Conservation (phyloP, 495 filamentous ascomycete genomes). For the Xylaria venustula region DNA sequence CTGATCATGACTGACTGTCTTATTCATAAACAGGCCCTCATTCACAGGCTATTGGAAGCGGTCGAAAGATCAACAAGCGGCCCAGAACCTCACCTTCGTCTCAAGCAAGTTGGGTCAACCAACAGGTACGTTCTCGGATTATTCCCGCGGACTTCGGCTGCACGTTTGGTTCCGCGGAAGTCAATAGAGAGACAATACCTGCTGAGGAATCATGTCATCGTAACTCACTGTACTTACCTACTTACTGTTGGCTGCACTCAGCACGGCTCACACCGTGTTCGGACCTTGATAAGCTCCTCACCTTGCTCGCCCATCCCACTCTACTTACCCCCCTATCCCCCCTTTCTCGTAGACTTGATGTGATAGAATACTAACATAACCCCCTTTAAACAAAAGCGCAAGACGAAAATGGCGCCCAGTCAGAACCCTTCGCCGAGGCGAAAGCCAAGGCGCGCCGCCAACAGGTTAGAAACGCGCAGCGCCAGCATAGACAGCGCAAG, state of each 20-base stretch:
- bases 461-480: conserved; percentile 52
- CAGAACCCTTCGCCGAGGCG: conserved; percentile 13
- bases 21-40: conserved; percentile 23
- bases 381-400: not conserved
- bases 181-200: too few species aligned
- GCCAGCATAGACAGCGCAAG: conserved; percentile 52
- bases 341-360: too few species aligned
- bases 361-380: not conserved
- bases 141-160: not conserved
- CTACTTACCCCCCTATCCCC: too few species aligned
- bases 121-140: conserved; percentile 18
- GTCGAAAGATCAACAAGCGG: conserved; percentile 28
- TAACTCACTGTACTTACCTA: too few species aligned
- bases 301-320: too few species aligned
- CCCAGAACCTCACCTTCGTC: conserved; percentile 35
- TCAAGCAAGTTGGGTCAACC: conserved; percentile 23
- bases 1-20: too few species aligned
- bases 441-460: conserved; percentile 42
- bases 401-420: not conserved
- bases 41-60: conserved; percentile 39
- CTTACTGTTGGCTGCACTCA: too few species aligned
- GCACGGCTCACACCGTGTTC: too few species aligned
- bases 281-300: too few species aligned
- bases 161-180: too few species aligned
- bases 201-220: not conserved